Base-by-base conservation (phyloP, 1,139 yeast species). In the Kodamaea sp. region DNA sequence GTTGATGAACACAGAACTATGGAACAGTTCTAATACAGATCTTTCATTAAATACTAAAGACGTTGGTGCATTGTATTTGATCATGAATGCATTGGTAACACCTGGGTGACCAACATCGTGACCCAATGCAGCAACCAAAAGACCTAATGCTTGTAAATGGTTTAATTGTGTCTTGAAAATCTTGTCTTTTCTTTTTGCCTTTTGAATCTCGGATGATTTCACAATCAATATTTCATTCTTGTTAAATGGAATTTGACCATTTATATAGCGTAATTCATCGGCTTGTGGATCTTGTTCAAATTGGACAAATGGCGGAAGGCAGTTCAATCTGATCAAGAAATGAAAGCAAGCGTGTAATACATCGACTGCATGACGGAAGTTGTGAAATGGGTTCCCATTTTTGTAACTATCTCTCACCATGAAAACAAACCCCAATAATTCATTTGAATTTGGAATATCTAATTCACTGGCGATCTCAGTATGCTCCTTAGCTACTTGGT, bases 31-130 rank as follows among this genome's bases (percentile, higher is more conserved):
- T 49, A 92, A 69, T 1, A 86, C 85, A 8, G 92, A 82, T 42
- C 78, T 65, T 47, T 80, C 81, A 42, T 79, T 70, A 62, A 79
- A 88, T 11, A 78, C 55, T 39, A 62, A 60, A 2, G 94, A 78
- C 23, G 87, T 68, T 7, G 90, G 89, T 0, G 95, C 75, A n/a
- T 73, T 62, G 50, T 78, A 61, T 43, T 75, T 68, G 26, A 74
- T 70, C 62, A 90, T 65, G 48, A 88, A 81, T 32, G 80, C 79
- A 60, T 89, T 88, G 8, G 95, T 88, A 12, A 89, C 81, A 1
- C 97, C 98, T 0, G 98, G 97, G 60, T 92, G 98, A 15, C 96
- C 96, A 26, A 87, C 81, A 61, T 92, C 98, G 62, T 92, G 98
- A 35, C 98, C 97, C 36, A 90, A 66, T 1, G 96, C 95, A 1